Base-by-base conservation (phyloP, 2,329 filamentous ascomycete species). In the Colletotrichum magnum region DNA sequence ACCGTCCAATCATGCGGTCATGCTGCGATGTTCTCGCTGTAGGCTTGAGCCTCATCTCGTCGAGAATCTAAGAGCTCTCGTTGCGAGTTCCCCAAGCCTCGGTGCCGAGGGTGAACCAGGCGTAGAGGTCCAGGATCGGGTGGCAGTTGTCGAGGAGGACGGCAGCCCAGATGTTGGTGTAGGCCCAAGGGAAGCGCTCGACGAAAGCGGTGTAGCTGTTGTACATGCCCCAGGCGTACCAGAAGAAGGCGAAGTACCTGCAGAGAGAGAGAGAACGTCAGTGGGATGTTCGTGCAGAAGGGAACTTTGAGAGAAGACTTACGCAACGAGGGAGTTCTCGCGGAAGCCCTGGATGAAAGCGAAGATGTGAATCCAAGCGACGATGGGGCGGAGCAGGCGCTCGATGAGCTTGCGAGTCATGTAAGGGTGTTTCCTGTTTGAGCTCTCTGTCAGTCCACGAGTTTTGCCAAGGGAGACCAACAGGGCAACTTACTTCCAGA, bases 401-500 rank as follows among this genome's bases (percentile, higher is more conserved):
- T 72, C 70, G 0, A 71, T 13, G n/a, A 71, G 47, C 57, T 72
- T 72, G 16, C 70, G 68, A 16, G 70, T 60, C 68, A 68, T 72
- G 50, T 72, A 71, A 0, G 68, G 68, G 3, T 71, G 56, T 32
- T 64, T 64, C 13, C 68, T 63, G 13, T 51, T 51, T 0, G 16
- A 24, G 24, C 0, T 5, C 12, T 60, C 6, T 43, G 41, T 43
- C 16, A 43, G 41, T n/a, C 41, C 3, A 16, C 16, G 41, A n/a
- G 7, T 26, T 18, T 24, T 13, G 2, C 9, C 13, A 7, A 36
- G 28, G 32, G 9, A 28, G 18, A 18, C n/a, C 0, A n/a, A 16
- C 12, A 15, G 9, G 21, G 21, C 21, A 4, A 57, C 56, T 15
- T 43, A 69, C 67, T 58, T 41, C n/a, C 26, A 26, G 12, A 72